Base-by-base conservation (phyloP, 495 filamentous ascomycete species). In the Penicillium turbatum region DNA sequence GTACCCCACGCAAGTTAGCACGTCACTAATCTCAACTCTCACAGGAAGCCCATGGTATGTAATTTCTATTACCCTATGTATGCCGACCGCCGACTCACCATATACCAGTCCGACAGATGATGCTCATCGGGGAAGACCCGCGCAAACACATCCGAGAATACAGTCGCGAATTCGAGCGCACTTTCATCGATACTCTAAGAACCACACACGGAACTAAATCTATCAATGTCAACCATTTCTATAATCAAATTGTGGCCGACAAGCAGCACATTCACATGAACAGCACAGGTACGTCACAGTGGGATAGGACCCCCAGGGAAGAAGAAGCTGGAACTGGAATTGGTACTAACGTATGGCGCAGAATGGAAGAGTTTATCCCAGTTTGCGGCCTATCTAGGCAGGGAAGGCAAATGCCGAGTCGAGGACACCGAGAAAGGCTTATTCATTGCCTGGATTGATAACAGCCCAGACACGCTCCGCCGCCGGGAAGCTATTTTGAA, bases 231-330 rank as follows among this genome's bases (percentile, higher is more conserved):
- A 97, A 97, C 55, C 84, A 88, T 46, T 97, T 96, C 65, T 99
- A 99, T 66, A 89, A 97, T 68, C 84, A 89, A 77, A 88, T 67
- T 42, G 73, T 77, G 48, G 62, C 65, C 1, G 71, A 77, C 48
- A 73, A 73, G 64, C 82, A 91, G 65, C 95, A 97, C 64, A 77
- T 90, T 12, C 95, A 97, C 64, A 87, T 97, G 85, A 97, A 96
- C 70, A 79, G 90, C 35, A 97, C 93, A 3, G 41, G 41, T 44
- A 44, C n/a, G 41, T 44, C n/a, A 4, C 37, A 8, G 17, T 5
- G 37, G 10, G 19, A 2, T 12, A 24, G 4, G 21, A 24, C 4
- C 2, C 21, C 4, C 4, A 4, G 21, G 9, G n/a, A n/a, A n/a
- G n/a, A 17, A 21, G 10, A 39, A 21, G 9, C 24, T 1, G 29